Conservation (phyloP, 1,139 yeast genomes). For the Zhuliangozyma blackwelliae region DNA sequence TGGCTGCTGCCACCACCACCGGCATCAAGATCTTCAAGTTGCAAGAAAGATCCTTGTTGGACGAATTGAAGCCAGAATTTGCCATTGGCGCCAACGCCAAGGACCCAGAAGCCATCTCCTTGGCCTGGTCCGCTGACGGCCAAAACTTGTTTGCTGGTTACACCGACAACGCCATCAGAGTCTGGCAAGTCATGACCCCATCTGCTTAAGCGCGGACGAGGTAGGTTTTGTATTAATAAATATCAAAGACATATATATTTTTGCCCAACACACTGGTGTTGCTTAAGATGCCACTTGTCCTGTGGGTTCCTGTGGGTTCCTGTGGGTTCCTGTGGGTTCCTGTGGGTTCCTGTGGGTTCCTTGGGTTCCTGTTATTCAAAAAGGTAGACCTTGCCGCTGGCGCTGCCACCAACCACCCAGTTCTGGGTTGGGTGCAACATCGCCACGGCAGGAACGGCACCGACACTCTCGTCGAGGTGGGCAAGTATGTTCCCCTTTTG, state of each 20-base stretch:
- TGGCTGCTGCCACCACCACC: slow-evolving; percentile 98
- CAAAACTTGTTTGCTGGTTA: slow-evolving; percentile 99
- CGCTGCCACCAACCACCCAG: slow-evolving; percentile 92
- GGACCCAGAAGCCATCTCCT: slow-evolving; percentile 98
- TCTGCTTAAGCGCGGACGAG: slow-evolving; percentile 35
- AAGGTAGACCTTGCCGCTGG: slow-evolving; percentile 85
- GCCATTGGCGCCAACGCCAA: slow-evolving; percentile 85
- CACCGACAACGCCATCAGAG: slow-evolving; percentile 99
- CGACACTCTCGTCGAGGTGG: slow-evolving; percentile 60
- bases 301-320: background rate
- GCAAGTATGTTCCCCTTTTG: slow-evolving; percentile 75
- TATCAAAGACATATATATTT: too few species aligned
- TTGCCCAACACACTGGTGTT: background rate
- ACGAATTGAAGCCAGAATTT: slow-evolving; percentile 98
- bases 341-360: background rate
- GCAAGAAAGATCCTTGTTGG: slow-evolving; percentile 93
- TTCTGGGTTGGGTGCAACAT: slow-evolving; percentile 79
- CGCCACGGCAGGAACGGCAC: slow-evolving; percentile 90
- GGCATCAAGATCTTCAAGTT: slow-evolving; percentile 98
- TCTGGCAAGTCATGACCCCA: slow-evolving; percentile 99
- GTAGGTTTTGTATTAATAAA: too few species aligned
- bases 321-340: background rate
- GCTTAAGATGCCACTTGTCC: background rate
- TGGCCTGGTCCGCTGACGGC: slow-evolving; percentile 99
- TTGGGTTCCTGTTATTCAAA: slow-evolving; percentile 33